Percentiles rank a stretch among this genome's conserved stretches.
Evolutionary conservation across 179 eudicot genomes (phyloP).

Genomic region (Beta macrorhiza): DNA sequence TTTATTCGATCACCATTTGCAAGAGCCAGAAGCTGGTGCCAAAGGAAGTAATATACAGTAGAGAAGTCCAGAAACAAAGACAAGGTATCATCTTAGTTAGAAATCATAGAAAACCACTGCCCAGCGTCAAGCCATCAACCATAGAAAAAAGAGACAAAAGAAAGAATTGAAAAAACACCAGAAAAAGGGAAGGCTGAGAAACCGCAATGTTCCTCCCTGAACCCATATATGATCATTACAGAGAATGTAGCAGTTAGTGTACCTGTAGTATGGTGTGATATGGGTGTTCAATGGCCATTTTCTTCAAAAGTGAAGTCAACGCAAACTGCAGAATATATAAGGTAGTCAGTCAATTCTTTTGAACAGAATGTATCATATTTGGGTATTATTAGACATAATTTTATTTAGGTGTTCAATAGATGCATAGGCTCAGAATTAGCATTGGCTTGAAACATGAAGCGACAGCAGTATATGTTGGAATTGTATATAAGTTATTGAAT

Average conservation of each 20-base stretch:
- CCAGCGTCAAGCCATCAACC: background rate
- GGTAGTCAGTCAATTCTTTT: slow-evolving; percentile 14
- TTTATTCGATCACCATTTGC: slow-evolving; percentile 97
- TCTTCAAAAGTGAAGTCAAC: slow-evolving; percentile 86
- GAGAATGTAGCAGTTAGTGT: background rate
- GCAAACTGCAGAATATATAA: slow-evolving; percentile 69
- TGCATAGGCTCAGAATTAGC: background rate
- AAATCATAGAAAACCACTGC: background rate
- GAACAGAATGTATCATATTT: background rate
- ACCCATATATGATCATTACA: background rate
- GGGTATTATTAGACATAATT: background rate
- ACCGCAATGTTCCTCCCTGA: slow-evolving; percentile 11
- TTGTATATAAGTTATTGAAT: too few species aligned
- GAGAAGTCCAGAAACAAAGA: background rate
- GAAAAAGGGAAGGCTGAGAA: background rate
- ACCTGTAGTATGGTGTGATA: slow-evolving; percentile 98
- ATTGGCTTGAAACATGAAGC: too few species aligned
- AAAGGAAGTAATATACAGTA: background rate
- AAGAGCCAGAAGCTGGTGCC: slow-evolving; percentile 76
- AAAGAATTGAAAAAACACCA: background rate
- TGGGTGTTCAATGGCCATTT: slow-evolving; percentile 96
- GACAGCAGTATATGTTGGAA: too few species aligned
- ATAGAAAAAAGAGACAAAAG: background rate
- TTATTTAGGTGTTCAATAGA: background rate
- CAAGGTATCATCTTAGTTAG: background rate